phyloP scores from a whole-genome alignment of 768 basidiomycete genomes.

The Xanthoconium stramineum region DNA sequence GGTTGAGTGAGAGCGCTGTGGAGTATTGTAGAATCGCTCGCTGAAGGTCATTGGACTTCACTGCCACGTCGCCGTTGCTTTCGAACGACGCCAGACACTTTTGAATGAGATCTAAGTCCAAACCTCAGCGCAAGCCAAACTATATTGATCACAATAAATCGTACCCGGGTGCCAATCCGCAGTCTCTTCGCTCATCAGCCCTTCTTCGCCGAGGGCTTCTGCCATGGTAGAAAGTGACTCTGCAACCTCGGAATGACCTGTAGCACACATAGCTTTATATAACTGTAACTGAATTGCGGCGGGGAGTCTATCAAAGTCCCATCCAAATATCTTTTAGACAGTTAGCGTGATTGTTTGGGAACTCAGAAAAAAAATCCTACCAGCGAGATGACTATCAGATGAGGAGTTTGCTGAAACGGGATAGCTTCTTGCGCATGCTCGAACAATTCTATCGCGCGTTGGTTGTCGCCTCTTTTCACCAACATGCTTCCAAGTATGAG shows the following conservation, averaged over 20 bases:
- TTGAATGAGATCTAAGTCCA: not conserved
- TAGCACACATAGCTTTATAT: no score
- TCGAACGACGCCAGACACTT: not conserved
- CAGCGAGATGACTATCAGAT: not conserved
- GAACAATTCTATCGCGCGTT: not conserved
- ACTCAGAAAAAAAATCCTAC: no score
- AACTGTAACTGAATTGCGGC: no score
- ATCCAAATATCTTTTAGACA: no score
- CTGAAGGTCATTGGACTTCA: not conserved
- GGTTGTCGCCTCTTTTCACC: not conserved
- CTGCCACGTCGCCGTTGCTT: not conserved
- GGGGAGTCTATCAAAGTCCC: no score
- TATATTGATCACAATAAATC: not conserved
- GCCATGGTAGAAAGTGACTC: not conserved
- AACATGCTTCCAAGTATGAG: not conserved
- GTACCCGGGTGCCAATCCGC: not conserved
- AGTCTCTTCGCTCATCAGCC: not conserved
- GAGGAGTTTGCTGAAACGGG: not conserved
- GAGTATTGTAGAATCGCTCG: not conserved
- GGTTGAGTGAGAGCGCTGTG: not conserved
- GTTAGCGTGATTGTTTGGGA: no score
- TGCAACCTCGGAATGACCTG: not conserved
- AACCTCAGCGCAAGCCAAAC: not conserved
- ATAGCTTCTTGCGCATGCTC: not conserved
- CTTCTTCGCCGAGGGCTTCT: not conserved